Evolutionary conservation across 352 stramenopile species (phyloP).

Genomic region (Aphanomyces euteiches): DNA sequence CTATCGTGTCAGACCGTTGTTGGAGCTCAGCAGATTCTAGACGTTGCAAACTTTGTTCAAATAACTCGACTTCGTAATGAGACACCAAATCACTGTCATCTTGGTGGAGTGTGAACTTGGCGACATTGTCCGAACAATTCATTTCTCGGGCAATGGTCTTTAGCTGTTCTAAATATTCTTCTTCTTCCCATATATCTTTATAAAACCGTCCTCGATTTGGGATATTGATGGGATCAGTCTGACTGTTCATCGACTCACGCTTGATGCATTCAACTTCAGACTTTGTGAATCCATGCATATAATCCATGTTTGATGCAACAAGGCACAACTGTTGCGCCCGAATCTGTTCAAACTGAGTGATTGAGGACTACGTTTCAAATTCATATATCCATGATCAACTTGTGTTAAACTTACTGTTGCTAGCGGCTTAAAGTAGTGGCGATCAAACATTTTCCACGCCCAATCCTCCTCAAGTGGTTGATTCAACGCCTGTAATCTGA

Average conservation of each 20-base stretch:
- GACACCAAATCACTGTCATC: slow-evolving; percentile 63
- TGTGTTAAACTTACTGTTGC: background rate
- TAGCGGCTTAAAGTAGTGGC: slow-evolving; percentile 10
- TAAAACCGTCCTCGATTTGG: slow-evolving; percentile 49
- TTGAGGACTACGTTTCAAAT: background rate
- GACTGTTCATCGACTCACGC: too few relatives aligned
- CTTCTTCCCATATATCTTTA: slow-evolving; percentile 74
- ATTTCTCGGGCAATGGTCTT: background rate
- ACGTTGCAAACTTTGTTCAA: slow-evolving; percentile 44
- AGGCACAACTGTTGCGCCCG: background rate
- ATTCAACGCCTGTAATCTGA: background rate
- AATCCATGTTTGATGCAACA: background rate
- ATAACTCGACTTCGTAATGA: slow-evolving; percentile 74
- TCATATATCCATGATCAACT: background rate
- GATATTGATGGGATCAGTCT: background rate
- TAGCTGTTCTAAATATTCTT: slow-evolving; percentile 46
- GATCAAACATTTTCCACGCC: slow-evolving; percentile 22
- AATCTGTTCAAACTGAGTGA: background rate
- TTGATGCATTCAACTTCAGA: too few relatives aligned
- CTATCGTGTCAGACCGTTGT: background rate
- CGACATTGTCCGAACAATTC: background rate
- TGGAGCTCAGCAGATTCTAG: slow-evolving; percentile 36
- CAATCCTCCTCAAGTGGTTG: slow-evolving; percentile 15
- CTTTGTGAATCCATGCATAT: background rate
- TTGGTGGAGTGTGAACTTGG: slow-evolving; percentile 40